A percentile compares a stretch with the other conserved stretches of the same genome.
phyloP scores from a whole-genome alignment of 768 basidiomycete genomes.

The Hygrocybe punicea region DNA sequence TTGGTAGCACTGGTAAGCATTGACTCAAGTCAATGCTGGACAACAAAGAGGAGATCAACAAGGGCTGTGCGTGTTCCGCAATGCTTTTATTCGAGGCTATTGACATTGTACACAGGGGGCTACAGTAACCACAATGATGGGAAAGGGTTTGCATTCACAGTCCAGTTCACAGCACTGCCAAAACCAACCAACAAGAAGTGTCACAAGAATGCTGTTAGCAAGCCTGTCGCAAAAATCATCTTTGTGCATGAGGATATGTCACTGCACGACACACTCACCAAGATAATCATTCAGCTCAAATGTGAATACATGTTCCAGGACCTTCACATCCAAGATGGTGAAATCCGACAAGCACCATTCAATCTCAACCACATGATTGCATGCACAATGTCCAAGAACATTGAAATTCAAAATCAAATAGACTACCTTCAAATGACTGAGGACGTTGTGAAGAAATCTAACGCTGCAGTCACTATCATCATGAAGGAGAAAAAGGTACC shows the following conservation, averaged over 20 bases:
- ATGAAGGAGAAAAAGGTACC: neutral
- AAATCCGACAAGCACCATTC: neutral
- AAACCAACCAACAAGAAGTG: neutral
- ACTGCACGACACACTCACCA: neutral
- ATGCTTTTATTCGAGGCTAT: too few relatives aligned
- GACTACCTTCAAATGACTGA: neutral
- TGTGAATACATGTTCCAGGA: neutral
- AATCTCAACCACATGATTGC: neutral
- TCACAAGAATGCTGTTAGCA: neutral
- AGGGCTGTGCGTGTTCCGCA: too few relatives aligned
- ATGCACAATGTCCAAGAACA: neutral
- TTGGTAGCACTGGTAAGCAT: too few relatives aligned
- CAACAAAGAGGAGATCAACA: too few relatives aligned
- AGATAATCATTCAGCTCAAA: neutral
- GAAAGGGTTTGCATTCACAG: too few relatives aligned
- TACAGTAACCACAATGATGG: too few relatives aligned
- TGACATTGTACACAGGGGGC: too few relatives aligned
- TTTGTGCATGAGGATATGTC: neutral
- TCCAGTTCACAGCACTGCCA: conserved; percentile 12
- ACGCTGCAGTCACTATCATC: neutral
- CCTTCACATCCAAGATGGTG: neutral
- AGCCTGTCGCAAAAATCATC: neutral
- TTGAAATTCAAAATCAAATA: neutral
- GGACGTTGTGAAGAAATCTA: neutral
- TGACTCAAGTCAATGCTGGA: too few relatives aligned